A percentile compares a stretch with the other conserved stretches of the same genome.
Evolutionary conservation across 2,329 filamentous ascomycete species (phyloP).

Genomic region (Fusarium transvaalense): DNA sequence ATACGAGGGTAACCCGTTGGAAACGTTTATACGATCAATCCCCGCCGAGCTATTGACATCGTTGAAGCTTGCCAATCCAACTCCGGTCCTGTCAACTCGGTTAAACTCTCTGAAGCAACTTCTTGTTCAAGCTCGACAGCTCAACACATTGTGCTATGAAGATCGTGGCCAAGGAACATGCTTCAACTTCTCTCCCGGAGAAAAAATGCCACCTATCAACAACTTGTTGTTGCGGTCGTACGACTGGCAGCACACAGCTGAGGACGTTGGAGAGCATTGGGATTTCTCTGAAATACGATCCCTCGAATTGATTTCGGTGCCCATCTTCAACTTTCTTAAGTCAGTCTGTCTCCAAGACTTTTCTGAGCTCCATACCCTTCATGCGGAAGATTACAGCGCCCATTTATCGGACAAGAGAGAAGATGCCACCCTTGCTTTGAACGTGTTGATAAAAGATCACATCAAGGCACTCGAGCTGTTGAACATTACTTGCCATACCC

Average conservation of each 20-base stretch:
- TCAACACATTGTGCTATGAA: slow-evolving; percentile 58
- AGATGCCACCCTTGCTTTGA: slow-evolving; percentile 57
- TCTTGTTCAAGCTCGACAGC: slow-evolving; percentile 52
- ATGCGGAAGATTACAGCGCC: slow-evolving; percentile 61
- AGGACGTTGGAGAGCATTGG: slow-evolving; percentile 59
- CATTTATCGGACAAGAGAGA: slow-evolving; percentile 54
- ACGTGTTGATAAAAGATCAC: slow-evolving; percentile 55
- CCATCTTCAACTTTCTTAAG: slow-evolving; percentile 59
- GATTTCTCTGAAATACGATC: slow-evolving; percentile 59
- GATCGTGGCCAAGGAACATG: slow-evolving; percentile 61
- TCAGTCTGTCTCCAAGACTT: slow-evolving; percentile 57
- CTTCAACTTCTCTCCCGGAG: slow-evolving; percentile 56
- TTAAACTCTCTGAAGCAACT: slow-evolving; percentile 59
- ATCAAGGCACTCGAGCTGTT: slow-evolving; percentile 55
- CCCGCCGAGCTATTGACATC: slow-evolving; percentile 57
- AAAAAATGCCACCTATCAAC: slow-evolving; percentile 59
- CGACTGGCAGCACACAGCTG: slow-evolving; percentile 60
- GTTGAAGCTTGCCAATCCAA: slow-evolving; percentile 56
- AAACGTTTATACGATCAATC: slow-evolving; percentile 56
- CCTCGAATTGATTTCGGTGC: slow-evolving; percentile 59
- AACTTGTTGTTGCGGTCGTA: slow-evolving; percentile 61
- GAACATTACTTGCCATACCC: slow-evolving; percentile 58
- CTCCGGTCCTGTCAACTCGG: slow-evolving; percentile 57
- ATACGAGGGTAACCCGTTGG: slow-evolving; percentile 51
- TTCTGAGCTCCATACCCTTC: slow-evolving; percentile 53